These are phyloP conservation scores for Amanita brunnescens DNA, from an alignment of 768 basidiomycete genomes.

Conservation along the genomic window DNA sequence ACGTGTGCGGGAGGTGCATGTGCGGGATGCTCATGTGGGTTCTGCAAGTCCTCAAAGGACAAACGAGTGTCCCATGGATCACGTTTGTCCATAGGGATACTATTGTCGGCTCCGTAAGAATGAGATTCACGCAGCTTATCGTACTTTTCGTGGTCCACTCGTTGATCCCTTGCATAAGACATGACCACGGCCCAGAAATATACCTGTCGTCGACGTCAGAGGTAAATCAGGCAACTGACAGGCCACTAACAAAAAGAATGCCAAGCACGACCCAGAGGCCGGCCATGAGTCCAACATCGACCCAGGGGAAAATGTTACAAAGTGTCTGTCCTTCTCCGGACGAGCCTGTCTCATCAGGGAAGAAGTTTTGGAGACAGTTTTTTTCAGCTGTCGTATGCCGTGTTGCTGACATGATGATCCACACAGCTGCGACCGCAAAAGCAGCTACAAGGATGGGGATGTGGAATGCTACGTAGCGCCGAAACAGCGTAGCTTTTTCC, in stretches of 20 bases:
- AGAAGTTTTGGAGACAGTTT: slow-evolving; percentile 56
- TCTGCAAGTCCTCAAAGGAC: slow-evolving; percentile 31
- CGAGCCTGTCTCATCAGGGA: slow-evolving; percentile 28
- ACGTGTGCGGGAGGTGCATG: slow-evolving; percentile 18
- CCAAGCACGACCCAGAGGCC: slow-evolving; percentile 77
- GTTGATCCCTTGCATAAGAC: slow-evolving; percentile 67
- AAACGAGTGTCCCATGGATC: slow-evolving; percentile 65
- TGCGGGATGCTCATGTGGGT: slow-evolving; percentile 13
- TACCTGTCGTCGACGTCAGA: slow-evolving; percentile 25
- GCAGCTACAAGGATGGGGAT: slow-evolving; percentile 41
- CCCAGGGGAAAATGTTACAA: slow-evolving; percentile 90
- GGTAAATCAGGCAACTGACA: slow-evolving; percentile 5
- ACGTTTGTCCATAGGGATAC: slow-evolving; percentile 54
- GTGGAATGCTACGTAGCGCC: slow-evolving; percentile 65
- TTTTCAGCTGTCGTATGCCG: slow-evolving; percentile 65
- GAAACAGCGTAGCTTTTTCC: slow-evolving; percentile 61
- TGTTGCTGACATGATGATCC: slow-evolving; percentile 74
- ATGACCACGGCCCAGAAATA: slow-evolving; percentile 35
- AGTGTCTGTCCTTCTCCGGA: slow-evolving; percentile 55
- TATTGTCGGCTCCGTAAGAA: slow-evolving; percentile 40
- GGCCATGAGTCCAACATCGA: slow-evolving; percentile 86
- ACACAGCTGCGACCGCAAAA: slow-evolving; percentile 72
- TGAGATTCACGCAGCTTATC: slow-evolving; percentile 59
- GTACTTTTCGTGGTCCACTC: slow-evolving; percentile 74
- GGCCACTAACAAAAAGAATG: slow-evolving; percentile 57